phyloP scores from a whole-genome alignment of 768 basidiomycete genomes.

The Podaxis pistillaris region DNA sequence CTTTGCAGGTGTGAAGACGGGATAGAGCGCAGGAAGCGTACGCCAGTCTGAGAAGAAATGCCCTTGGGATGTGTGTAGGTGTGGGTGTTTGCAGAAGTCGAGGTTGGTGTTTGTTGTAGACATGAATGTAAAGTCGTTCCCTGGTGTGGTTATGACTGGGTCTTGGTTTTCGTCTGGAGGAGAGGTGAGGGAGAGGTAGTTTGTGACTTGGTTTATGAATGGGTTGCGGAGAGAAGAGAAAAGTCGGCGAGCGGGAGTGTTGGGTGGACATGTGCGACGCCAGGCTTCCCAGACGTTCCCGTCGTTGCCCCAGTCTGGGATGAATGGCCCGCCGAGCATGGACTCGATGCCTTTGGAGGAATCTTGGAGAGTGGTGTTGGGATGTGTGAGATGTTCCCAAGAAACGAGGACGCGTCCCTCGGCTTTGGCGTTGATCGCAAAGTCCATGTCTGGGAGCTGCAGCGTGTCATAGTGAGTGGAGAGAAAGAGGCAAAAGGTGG shows the following conservation, averaged over 20 bases:
- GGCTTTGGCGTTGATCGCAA: conserved; percentile 90
- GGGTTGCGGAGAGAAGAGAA: conserved; percentile 71
- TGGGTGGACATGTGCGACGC: conserved; percentile 85
- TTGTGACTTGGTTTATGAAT: conserved; percentile 28
- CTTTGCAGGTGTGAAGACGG: conserved; percentile 91
- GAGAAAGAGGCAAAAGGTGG: not conserved
- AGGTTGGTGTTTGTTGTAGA: conserved; percentile 57
- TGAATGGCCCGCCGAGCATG: conserved; percentile 64
- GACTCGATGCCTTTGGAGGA: conserved; percentile 51
- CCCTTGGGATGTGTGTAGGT: conserved; percentile 85
- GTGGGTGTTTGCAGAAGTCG: conserved; percentile 81
- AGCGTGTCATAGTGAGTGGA: conserved; percentile 1
- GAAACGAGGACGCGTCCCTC: conserved; percentile 93
- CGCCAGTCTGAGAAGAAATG: conserved; percentile 99
- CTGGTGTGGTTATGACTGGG: conserved; percentile 19
- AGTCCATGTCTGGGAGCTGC: conserved; percentile 91
- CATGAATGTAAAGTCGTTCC: conserved; percentile 66
- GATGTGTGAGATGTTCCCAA: conserved; percentile 79
- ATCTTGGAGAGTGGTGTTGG: conserved; percentile 62
- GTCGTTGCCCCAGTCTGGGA: conserved; percentile 80
- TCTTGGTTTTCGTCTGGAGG: conserved; percentile 3
- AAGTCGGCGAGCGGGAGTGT: conserved; percentile 76
- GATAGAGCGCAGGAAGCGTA: conserved; percentile 83
- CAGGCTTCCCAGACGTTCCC: conserved; percentile 94
- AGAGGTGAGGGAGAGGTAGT: conserved; percentile 25